phyloP scores from a whole-genome alignment of 2,329 filamentous ascomycete species.

The Fusarium sp. region DNA sequence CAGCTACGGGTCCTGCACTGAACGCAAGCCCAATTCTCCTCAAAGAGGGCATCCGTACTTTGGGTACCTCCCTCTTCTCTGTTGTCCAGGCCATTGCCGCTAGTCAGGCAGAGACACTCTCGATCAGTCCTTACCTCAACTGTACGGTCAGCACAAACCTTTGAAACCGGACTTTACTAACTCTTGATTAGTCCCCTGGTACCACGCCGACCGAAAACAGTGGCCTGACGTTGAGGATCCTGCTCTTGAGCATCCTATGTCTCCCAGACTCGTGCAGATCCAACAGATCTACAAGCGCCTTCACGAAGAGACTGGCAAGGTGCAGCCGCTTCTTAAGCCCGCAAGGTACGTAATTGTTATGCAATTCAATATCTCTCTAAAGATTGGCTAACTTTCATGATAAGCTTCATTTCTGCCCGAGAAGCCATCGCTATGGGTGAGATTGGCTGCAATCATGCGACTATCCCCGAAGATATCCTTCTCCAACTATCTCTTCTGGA shows the following conservation, averaged over 20 bases:
- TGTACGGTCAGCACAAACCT: neutral
- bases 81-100: constrained; percentile 2
- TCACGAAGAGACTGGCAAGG: neutral
- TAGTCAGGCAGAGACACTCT: neutral
- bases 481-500: constrained; percentile 1
- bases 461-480: constrained; percentile 7
- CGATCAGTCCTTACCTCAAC: constrained; percentile 11
- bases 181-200: constrained; percentile 10
- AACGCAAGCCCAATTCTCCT: constrained; percentile 17
- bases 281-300: neutral
- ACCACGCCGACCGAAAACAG: neutral
- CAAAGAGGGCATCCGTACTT: constrained; percentile 4
- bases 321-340: constrained; percentile 8
- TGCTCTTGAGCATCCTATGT: constrained; percentile 25
- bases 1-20: constrained; percentile 4
- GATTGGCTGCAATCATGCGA: constrained; percentile 8
- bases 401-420: constrained; percentile 3
- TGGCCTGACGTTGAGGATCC: constrained; percentile 19
- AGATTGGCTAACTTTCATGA: neutral
- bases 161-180: fast-evolving
- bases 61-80: constrained; percentile 22
- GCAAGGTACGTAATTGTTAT: neutral
- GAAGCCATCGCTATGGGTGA: constrained; percentile 20
- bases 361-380: fast-evolving
- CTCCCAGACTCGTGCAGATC: constrained; percentile 5